Percentiles rank a stretch among this genome's conserved stretches.
phyloP scores from a whole-genome alignment of 2,329 filamentous ascomycete species.

The Tympanopsis confertula region DNA sequence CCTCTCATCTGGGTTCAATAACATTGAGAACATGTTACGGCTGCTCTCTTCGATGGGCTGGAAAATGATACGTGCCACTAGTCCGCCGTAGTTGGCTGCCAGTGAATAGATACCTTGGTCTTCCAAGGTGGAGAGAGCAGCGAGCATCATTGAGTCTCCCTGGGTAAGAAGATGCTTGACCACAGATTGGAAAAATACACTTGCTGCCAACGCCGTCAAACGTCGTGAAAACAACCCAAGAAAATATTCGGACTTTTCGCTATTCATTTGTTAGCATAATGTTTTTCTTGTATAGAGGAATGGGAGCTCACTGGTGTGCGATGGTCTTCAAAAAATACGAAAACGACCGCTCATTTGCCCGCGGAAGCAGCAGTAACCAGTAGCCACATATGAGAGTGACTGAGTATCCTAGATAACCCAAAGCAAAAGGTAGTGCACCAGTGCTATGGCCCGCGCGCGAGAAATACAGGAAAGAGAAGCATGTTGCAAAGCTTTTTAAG shows the following conservation, averaged over 20 bases:
- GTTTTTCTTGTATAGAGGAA: not conserved
- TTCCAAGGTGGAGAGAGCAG: slow-evolving; percentile 46
- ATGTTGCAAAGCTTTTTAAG: slow-evolving; percentile 48
- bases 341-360: not conserved
- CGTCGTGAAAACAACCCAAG: slow-evolving; percentile 35
- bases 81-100: slow-evolving; percentile 60
- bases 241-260: slow-evolving; percentile 16
- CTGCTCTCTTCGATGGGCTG: slow-evolving; percentile 65
- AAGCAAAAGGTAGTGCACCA: slow-evolving; percentile 55
- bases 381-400: slow-evolving; percentile 44
- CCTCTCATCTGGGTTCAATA: not conserved
- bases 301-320: slow-evolving; percentile 7
- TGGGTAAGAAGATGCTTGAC: slow-evolving; percentile 63
- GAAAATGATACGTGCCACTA: slow-evolving; percentile 59
- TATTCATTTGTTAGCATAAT: not conserved
- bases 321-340: slow-evolving; percentile 6
- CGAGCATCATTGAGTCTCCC: slow-evolving; percentile 58
- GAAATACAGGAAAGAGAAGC: slow-evolving; percentile 42
- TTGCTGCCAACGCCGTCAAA: slow-evolving; percentile 42
- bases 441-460: slow-evolving; percentile 28
- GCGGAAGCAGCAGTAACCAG: slow-evolving; percentile 5
- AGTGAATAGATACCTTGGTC: slow-evolving; percentile 63
- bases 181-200: slow-evolving; percentile 53
- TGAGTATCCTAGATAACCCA: slow-evolving; percentile 54
- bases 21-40: slow-evolving; percentile 43